These are phyloP conservation scores for Komagataella kurtzmanii DNA, from an alignment of 805 yeast species.

Conservation along the genomic window DNA sequence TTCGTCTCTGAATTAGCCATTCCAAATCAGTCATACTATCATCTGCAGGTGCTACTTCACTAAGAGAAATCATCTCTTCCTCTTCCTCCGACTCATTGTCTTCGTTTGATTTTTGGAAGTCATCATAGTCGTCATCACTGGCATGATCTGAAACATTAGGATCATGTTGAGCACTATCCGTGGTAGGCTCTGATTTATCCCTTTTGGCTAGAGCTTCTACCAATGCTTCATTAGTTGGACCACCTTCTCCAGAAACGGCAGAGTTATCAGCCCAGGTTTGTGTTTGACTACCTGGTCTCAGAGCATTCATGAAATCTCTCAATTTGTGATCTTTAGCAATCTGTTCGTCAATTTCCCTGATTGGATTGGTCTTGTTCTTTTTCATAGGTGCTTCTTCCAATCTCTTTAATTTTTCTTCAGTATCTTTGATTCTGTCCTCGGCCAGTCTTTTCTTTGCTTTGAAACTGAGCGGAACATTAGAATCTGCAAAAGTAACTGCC, in stretches of 20 bases:
- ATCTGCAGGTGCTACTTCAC: conserved; percentile 10
- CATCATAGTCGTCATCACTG: conserved; percentile 42
- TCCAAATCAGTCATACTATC: conserved; percentile 62
- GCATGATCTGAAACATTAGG: conserved; percentile 21
- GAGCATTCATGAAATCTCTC: conserved; percentile 69
- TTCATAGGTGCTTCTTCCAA: conserved; percentile 26
- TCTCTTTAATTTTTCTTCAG: conserved; percentile 34
- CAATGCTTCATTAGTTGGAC: conserved; percentile 28
- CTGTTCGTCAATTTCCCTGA: conserved; percentile 37
- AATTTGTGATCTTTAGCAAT: conserved; percentile 54
- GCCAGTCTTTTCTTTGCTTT: conserved; percentile 32
- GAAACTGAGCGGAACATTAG: conserved; percentile 59
- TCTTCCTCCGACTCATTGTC: conserved; percentile 29
- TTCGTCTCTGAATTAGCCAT: conserved; percentile 72
- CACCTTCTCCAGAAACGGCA: conserved; percentile 29
- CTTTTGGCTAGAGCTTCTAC: conserved; percentile 24
- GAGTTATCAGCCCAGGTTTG: conserved; percentile 68
- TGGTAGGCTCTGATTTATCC: conserved; percentile 2
- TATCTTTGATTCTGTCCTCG: conserved; percentile 35
- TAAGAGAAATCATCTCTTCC: conserved; percentile 2
- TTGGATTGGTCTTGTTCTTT: conserved; percentile 19
- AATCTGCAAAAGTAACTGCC: conserved; percentile 82
- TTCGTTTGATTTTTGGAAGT: conserved; percentile 21
- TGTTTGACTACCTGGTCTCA: conserved; percentile 60
- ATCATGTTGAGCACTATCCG: conserved; percentile 11